Percentiles rank a stretch among this genome's conserved stretches.
Conservation (phyloP, 202 grass and related monocot species). For the Musa balbisiana region DNA sequence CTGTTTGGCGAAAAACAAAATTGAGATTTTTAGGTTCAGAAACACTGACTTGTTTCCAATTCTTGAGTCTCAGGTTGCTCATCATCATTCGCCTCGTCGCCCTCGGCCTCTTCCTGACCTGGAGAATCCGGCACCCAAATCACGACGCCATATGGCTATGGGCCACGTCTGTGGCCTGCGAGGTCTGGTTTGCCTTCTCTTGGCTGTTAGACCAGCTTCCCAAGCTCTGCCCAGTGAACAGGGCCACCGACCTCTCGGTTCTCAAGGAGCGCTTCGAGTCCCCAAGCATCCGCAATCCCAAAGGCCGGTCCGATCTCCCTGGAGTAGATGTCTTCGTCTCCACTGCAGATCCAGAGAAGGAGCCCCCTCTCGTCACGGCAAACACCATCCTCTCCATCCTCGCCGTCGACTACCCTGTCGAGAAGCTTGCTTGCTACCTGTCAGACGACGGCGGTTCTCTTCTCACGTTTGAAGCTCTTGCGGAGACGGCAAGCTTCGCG, state of each 20-base stretch:
- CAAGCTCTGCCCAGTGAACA: constrained; percentile 68
- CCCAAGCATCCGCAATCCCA: constrained; percentile 64
- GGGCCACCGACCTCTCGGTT: constrained; percentile 64
- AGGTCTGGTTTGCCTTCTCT: constrained; percentile 94
- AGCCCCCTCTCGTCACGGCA: constrained; percentile 78
- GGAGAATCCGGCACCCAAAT: constrained; percentile 77
- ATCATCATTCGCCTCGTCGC: constrained; percentile 60
- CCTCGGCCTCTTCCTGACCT: constrained; percentile 72
- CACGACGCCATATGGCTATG: constrained; percentile 73
- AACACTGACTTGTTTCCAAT: background rate
- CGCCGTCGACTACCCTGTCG: constrained; percentile 74
- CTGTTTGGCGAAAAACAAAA: no score
- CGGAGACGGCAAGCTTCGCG: constrained; percentile 78
- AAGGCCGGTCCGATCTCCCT: constrained; percentile 77
- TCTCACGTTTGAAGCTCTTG: constrained; percentile 83
- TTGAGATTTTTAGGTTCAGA: no score
- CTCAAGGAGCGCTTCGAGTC: constrained; percentile 64
- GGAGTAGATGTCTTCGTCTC: constrained; percentile 80
- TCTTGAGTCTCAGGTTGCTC: constrained; percentile 39
- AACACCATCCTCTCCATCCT: constrained; percentile 96
- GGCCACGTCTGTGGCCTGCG: constrained; percentile 64
- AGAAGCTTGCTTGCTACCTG: constrained; percentile 89
- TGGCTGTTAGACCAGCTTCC: constrained; percentile 92
- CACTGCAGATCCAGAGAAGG: constrained; percentile 80
- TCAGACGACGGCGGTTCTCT: constrained; percentile 80